These are phyloP conservation scores for Rhodamnia argentea DNA, from an alignment of 345 rosid genomes.

Conservation along the genomic window DNA sequence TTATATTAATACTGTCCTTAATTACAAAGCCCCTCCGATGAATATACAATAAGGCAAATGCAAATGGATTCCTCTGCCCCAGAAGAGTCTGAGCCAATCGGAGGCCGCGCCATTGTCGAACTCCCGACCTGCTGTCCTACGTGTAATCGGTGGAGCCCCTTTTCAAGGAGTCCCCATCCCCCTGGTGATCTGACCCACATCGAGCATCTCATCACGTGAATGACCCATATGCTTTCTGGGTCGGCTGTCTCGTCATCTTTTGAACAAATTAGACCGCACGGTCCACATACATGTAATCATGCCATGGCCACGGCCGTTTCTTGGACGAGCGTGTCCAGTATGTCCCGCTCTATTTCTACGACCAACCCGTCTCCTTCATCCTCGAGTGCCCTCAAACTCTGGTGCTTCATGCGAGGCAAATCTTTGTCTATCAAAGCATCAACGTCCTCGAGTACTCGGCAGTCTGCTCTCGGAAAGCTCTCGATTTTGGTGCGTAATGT, in stretches of 20 bases:
- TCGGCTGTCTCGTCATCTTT: neutral
- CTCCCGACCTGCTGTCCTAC: neutral
- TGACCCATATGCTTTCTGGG: neutral
- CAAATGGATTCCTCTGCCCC: neutral
- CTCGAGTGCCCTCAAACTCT: neutral
- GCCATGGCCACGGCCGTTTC: neutral
- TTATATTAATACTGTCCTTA: neutral
- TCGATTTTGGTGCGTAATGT: neutral
- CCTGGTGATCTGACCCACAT: neutral
- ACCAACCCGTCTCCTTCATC: slow-evolving; percentile 5
- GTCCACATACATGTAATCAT: neutral
- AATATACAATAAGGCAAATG: neutral
- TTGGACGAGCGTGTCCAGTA: slow-evolving; percentile 7
- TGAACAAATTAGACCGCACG: neutral
- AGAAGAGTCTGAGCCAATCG: neutral
- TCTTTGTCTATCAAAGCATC: slow-evolving; percentile 7
- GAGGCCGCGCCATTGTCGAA: neutral
- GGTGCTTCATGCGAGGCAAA: neutral
- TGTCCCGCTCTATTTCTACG: slow-evolving; percentile 3
- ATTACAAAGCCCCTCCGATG: neutral
- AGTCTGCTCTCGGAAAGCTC: slow-evolving; percentile 4
- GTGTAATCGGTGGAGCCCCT: neutral
- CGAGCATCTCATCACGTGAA: slow-evolving; percentile 2
- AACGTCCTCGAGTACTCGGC: slow-evolving; percentile 9
- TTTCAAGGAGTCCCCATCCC: neutral